Conservation (phyloP, 2,329 filamentous ascomycete genomes). For the Aureobasidium sp. region DNA sequence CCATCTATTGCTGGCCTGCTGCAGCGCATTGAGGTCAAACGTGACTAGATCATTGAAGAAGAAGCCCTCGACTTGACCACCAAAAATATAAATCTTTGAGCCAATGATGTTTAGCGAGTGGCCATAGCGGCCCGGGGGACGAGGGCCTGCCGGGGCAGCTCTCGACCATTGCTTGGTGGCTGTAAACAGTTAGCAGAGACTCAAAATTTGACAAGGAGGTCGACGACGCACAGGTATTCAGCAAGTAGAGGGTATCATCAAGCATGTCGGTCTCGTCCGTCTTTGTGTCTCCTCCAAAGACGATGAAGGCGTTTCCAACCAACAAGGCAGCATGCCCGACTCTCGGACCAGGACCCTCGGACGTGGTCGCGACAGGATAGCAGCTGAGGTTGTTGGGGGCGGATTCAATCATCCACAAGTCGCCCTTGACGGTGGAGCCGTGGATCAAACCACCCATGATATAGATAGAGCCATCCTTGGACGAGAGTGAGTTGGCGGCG, state of each 20-base stretch:
- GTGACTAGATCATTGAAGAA: slow-evolving; percentile 97
- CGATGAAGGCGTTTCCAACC: slow-evolving; percentile 97
- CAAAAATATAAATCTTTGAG: slow-evolving; percentile 96
- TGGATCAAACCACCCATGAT: slow-evolving; percentile 96
- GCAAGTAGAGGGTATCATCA: slow-evolving; percentile 90
- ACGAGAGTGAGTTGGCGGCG: slow-evolving; percentile 84
- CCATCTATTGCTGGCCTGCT: slow-evolving; percentile 87
- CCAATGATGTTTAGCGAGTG: slow-evolving; percentile 94
- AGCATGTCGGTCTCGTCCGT: slow-evolving; percentile 85
- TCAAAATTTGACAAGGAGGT: not conserved
- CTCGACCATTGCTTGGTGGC: slow-evolving; percentile 97
- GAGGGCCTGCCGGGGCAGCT: slow-evolving; percentile 76
- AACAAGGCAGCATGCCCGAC: slow-evolving; percentile 91
- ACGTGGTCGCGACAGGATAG: slow-evolving; percentile 83
- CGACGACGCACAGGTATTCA: slow-evolving; percentile 80
- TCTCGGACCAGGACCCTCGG: slow-evolving; percentile 88
- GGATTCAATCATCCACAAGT: slow-evolving; percentile 96
- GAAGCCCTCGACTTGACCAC: slow-evolving; percentile 91
- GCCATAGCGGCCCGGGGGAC: slow-evolving; percentile 86
- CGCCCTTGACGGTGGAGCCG: slow-evolving; percentile 90
- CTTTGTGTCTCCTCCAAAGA: slow-evolving; percentile 97
- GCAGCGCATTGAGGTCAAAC: slow-evolving; percentile 91
- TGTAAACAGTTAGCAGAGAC: slow-evolving; percentile 37
- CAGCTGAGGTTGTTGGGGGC: slow-evolving; percentile 75
- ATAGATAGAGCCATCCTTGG: slow-evolving; percentile 95